Evolutionary conservation across 306 rosid species (phyloP).

Genomic region (Lablab purpureus): DNA sequence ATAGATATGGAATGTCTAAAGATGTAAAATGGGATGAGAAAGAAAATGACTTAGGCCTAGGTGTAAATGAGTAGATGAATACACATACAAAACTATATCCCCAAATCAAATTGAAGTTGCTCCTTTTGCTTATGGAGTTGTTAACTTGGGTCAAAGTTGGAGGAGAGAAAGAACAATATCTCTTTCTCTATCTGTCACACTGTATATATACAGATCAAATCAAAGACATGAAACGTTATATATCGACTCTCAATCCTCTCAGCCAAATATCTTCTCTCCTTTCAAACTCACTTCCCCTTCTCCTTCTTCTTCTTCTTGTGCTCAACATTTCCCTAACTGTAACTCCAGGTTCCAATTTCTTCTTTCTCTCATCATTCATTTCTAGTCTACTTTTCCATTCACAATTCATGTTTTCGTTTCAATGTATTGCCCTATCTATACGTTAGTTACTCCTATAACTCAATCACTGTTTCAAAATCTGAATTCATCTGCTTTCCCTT

Average conservation of each 20-base stretch:
- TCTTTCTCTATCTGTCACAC: background rate
- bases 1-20: too few relatives aligned
- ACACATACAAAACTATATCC: too few relatives aligned
- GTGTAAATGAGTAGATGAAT: too few relatives aligned
- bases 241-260: too few relatives aligned
- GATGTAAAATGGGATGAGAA: too few relatives aligned
- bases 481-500: background rate
- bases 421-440: background rate
- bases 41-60: background rate
- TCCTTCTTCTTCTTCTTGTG: background rate
- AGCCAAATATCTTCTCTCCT: background rate
- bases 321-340: background rate
- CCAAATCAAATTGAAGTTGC: background rate
- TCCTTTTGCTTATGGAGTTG: background rate
- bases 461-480: background rate
- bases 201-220: too few relatives aligned
- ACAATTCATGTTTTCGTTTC: background rate
- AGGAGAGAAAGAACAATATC: background rate
- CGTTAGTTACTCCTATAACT: background rate
- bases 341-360: slow-evolving; percentile 17
- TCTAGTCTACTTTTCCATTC: background rate
- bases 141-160: background rate
- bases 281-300: background rate
- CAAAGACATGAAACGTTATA: too few relatives aligned
- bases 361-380: background rate